These are phyloP conservation scores for Lentinula guzmanii DNA, from an alignment of 768 basidiomycete species.

Conservation along the genomic window DNA sequence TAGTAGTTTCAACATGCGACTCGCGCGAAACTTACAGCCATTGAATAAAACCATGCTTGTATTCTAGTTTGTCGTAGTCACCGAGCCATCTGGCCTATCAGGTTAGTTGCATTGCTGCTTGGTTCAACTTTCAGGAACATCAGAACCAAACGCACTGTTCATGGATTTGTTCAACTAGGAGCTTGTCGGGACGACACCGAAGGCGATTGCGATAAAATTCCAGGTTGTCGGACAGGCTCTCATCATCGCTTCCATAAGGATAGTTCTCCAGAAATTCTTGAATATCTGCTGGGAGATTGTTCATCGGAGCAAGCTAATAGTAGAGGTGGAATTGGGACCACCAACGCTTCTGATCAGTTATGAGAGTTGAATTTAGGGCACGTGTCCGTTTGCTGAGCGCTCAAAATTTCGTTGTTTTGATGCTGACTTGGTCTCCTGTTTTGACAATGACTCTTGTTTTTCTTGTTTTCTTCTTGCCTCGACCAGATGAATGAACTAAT, in stretches of 20 bases:
- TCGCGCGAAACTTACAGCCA: conserved; percentile 55
- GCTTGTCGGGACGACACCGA: conserved; percentile 56
- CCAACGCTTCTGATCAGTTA: neutral
- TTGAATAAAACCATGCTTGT: conserved; percentile 70
- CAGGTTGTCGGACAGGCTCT: conserved; percentile 37
- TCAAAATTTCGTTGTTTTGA: no score
- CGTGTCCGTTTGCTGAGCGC: neutral
- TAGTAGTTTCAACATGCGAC: neutral
- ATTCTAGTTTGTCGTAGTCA: conserved; percentile 56
- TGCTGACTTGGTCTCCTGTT: no score
- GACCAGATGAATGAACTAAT: no score
- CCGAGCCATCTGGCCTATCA: conserved; percentile 49
- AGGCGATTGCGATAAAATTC: conserved; percentile 55
- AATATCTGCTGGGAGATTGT: conserved; percentile 49
- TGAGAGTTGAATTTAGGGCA: neutral
- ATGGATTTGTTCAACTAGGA: conserved; percentile 59
- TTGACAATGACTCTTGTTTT: no score
- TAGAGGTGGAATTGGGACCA: neutral
- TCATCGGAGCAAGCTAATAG: conserved; percentile 8
- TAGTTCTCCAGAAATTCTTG: conserved; percentile 54
- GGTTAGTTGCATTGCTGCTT: conserved; percentile 4
- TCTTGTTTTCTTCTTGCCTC: no score
- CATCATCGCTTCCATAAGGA: conserved; percentile 36
- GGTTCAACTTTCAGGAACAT: neutral
- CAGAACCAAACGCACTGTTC: conserved; percentile 33